These are phyloP conservation scores for Ramularia endophylla DNA, from an alignment of 2,329 filamentous ascomycete species.

Conservation along the genomic window DNA sequence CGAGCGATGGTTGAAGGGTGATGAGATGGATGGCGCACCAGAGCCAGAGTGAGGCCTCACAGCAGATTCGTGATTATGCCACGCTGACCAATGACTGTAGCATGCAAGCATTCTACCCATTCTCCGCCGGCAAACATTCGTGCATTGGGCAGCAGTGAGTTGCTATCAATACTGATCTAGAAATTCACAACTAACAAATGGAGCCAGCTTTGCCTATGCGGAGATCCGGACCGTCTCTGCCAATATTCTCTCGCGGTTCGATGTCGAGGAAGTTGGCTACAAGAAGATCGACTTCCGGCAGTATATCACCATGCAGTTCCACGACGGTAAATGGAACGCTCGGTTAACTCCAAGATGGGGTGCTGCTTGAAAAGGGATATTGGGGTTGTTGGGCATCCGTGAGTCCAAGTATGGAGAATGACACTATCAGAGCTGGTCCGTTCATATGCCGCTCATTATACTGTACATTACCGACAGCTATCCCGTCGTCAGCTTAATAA, in stretches of 20 bases:
- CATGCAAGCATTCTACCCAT: conserved; percentile 7
- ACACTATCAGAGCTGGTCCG: no score
- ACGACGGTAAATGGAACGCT: conserved; percentile 6
- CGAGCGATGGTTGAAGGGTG: conserved; percentile 6
- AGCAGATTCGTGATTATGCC: neutral
- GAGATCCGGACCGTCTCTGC: conserved; percentile 8
- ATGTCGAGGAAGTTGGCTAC: conserved; percentile 4
- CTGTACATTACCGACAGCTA: no score
- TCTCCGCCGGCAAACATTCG: conserved; percentile 7
- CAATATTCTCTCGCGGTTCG: conserved; percentile 4
- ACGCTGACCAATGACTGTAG: neutral
- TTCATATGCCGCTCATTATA: no score
- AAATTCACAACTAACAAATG: no score
- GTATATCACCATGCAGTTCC: conserved; percentile 11
- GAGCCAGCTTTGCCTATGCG: conserved; percentile 7
- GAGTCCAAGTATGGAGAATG: no score
- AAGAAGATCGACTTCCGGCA: conserved; percentile 9
- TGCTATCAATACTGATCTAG: no score
- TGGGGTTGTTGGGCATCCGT: no score
- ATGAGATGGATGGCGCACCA: conserved; percentile 6
- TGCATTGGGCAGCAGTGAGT: no score
- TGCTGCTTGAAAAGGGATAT: no score
- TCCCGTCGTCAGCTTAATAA: no score
- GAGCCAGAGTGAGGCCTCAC: neutral
- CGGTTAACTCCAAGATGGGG: conserved; percentile 2